phyloP scores from a whole-genome alignment of 1,284 basidiomycete species.

The Takashimella tepidaria region DNA sequence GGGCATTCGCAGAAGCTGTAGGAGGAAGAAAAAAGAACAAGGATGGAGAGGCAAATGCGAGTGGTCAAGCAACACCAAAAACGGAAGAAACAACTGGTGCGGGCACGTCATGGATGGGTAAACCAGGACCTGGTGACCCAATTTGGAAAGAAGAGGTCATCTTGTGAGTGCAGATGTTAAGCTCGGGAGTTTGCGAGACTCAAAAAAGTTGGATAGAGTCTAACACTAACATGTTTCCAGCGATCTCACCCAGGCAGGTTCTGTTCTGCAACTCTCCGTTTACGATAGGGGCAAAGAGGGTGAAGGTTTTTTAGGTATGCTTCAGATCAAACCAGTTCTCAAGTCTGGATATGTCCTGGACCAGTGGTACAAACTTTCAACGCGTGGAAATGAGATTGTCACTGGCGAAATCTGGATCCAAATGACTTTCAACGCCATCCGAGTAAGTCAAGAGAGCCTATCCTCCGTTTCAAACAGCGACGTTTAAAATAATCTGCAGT shows the following conservation, averaged over 20 bases:
- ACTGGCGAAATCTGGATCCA: conserved; percentile 93
- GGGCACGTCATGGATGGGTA: conserved; percentile 34
- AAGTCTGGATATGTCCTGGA: conserved; percentile 91
- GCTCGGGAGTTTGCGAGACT: too few relatives aligned
- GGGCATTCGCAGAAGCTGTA: conserved; percentile 53
- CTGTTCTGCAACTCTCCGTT: conserved; percentile 81
- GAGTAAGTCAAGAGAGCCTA: conserved; percentile 66
- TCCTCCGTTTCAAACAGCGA: too few relatives aligned
- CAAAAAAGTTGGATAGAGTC: too few relatives aligned
- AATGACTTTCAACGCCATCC: conserved; percentile 84
- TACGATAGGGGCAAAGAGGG: conserved; percentile 84
- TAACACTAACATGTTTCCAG: too few relatives aligned
- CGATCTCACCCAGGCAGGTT: conserved; percentile 89
- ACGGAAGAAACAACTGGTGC: conserved; percentile 24
- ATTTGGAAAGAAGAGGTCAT: conserved; percentile 99
- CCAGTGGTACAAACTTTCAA: conserved; percentile 84
- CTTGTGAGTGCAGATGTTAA: conserved; percentile 78
- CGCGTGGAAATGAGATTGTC: conserved; percentile 72
- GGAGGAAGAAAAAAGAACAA: conserved; percentile 46
- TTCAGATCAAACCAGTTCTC: conserved; percentile 85
- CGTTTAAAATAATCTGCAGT: too few relatives aligned
- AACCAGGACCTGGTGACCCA: conserved; percentile 62
- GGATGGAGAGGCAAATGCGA: conserved; percentile 22
- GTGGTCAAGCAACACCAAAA: conserved; percentile 44
- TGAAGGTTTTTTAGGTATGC: conserved; percentile 81